Conservation (phyloP, 768 basidiomycete genomes). For the Hebeloma cylindrosporum region DNA sequence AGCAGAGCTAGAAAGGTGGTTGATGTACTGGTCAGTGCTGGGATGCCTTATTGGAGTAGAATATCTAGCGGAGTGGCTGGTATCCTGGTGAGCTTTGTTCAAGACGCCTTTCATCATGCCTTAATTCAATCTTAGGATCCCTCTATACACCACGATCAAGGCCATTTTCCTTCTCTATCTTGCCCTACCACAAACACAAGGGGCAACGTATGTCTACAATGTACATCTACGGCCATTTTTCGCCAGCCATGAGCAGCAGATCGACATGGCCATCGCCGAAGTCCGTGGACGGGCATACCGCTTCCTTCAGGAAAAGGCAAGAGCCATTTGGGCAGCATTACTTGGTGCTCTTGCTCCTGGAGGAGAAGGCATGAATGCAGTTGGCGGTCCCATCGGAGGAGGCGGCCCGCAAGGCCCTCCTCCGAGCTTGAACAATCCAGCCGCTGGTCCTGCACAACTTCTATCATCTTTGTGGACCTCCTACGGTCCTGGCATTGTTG, state of each 20-base stretch:
- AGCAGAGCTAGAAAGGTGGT: constrained; percentile 86
- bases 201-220: constrained; percentile 82
- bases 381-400: neutral
- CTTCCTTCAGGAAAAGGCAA: constrained; percentile 63
- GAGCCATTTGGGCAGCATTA: constrained; percentile 66
- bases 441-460: constrained; percentile 65
- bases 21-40: constrained; percentile 96
- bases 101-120: too few relatives aligned
- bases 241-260: constrained; percentile 76
- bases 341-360: constrained; percentile 42
- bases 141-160: constrained; percentile 84
- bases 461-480: constrained; percentile 71
- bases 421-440: constrained; percentile 51
- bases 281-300: constrained; percentile 57
- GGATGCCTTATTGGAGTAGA: constrained; percentile 82
- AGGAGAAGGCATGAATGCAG: constrained; percentile 17
- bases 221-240: constrained; percentile 83
- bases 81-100: constrained; percentile 70
- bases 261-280: constrained; percentile 76
- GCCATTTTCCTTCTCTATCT: constrained; percentile 86
- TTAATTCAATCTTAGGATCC: too few relatives aligned
- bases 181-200: constrained; percentile 85
- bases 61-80: constrained; percentile 81
- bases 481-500: constrained; percentile 73
- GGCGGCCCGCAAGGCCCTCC: constrained; percentile 27